Base-by-base conservation (phyloP, 768 basidiomycete species). In the Amanita brunnescens region DNA sequence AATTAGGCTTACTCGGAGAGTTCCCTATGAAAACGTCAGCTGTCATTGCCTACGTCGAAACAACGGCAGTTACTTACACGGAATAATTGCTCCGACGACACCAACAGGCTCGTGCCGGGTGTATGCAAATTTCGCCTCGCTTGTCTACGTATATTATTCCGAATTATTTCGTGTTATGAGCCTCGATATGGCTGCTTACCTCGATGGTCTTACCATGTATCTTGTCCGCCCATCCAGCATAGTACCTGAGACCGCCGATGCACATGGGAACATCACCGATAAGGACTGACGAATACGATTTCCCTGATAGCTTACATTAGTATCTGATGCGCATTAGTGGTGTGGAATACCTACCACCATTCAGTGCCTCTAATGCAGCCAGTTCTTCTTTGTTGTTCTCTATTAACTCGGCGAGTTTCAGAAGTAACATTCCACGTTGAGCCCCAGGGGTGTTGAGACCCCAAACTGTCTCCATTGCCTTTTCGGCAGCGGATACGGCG, bases 141-240 rank as follows among this genome's bases (percentile, higher is more conserved):
- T 59, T 4, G 64, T 66, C 63, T 63, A 51, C n/a, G 33, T 6
- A n/a, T 7, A 2, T 49, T 30, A 40, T 24, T 39, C 4, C 8
- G 16, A 34, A 3, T 30, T 2, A 20, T 12, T 38, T 10, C 10
- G 32, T 6, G 10, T 4, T 14, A 9, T 14, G 20, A 37, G 4
- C 2, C n/a, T 13, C n/a, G 13, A 1, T 1, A 18, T 20, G 18
- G 1, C 9, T 32, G 45, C 54, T 21, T 18, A 64, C 64, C 59
- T 90, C 86, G 60, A 88, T 79, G 7, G 78, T 79, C 62, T 86
- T 78, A 8, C 85, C 87, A 2, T 73, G 69, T 49, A 83, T 65
- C 70, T 92, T 93, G 72, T 91, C 91, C 24, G 89, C 86, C 81
- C 86, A 87, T 24, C 91, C 91, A 42, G 81, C 87, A 59, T 85